Percentiles rank a stretch among this genome's conserved stretches.
phyloP scores from a whole-genome alignment of 78 protist genomes.

The Thecamonas trahens region DNA sequence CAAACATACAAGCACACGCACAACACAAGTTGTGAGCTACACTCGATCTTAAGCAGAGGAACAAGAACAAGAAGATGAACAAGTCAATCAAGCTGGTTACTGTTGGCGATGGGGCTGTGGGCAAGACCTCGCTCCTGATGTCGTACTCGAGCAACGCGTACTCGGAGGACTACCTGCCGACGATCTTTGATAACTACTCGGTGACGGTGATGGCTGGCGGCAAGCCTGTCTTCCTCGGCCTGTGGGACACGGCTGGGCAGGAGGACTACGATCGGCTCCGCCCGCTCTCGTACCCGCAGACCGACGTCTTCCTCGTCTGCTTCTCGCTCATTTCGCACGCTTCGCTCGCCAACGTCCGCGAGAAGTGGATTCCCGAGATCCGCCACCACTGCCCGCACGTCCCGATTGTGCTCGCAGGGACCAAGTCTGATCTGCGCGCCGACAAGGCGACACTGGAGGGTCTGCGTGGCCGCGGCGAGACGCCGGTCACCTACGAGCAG shows the following conservation, averaged over 20 bases:
- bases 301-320: slow-evolving; percentile 65
- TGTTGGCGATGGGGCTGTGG: slow-evolving; percentile 56
- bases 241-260: slow-evolving; percentile 47
- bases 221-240: slow-evolving; percentile 41
- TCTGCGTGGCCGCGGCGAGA: too few species aligned
- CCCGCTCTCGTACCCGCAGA: slow-evolving; percentile 63
- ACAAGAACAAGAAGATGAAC: neutral
- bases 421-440: slow-evolving; percentile 50
- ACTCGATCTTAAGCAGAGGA: neutral
- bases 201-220: slow-evolving; percentile 62
- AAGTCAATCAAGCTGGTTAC: slow-evolving; percentile 35
- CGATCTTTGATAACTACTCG: slow-evolving; percentile 83
- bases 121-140: slow-evolving; percentile 41
- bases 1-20: too few species aligned
- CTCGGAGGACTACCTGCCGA: too few species aligned
- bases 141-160: slow-evolving; percentile 38
- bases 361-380: slow-evolving; percentile 49
- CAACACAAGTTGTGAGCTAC: too few species aligned
- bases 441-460: too few species aligned
- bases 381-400: slow-evolving; percentile 26
- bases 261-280: slow-evolving; percentile 55
- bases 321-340: slow-evolving; percentile 55
- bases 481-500: too few species aligned
- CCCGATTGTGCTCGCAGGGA: slow-evolving; percentile 76
- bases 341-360: slow-evolving; percentile 68